Evolutionary conservation across 2,329 filamentous ascomycete species (phyloP).

Genomic region (Amauroascus niger): DNA sequence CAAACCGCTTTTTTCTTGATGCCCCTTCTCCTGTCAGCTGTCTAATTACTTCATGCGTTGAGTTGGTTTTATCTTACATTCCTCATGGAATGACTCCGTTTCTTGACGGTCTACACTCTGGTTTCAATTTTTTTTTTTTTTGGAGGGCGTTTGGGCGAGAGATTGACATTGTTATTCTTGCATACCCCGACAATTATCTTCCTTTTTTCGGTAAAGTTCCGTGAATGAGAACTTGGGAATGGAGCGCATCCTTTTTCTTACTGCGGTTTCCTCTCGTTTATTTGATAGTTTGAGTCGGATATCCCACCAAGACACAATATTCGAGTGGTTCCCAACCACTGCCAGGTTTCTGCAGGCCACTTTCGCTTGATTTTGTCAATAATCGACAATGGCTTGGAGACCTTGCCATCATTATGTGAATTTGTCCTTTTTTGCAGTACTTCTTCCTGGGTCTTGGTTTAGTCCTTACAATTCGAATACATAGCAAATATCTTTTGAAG

Average conservation of each 20-base stretch:
- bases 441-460: neutral
- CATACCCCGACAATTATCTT: slow-evolving; percentile 6
- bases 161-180: slow-evolving; percentile 1
- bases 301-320: neutral
- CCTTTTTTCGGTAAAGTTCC: slow-evolving; percentile 6
- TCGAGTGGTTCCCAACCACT: neutral
- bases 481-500: neutral
- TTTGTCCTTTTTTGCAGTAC: neutral
- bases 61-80: neutral
- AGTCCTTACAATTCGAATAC: neutral
- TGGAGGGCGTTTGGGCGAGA: slow-evolving; percentile 6
- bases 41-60: neutral
- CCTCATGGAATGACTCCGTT: neutral
- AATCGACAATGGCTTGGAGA: too few relatives aligned
- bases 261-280: neutral
- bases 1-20: neutral
- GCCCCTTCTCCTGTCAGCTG: neutral
- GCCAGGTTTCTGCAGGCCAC: neutral
- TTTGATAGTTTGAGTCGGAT: neutral
- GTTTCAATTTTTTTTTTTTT: neutral
- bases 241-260: neutral
- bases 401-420: neutral
- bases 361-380: too few relatives aligned
- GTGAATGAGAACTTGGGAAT: neutral
- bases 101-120: neutral